Conservation (phyloP, 352 stramenopile genomes). For the Phytophthora agathidicida region DNA sequence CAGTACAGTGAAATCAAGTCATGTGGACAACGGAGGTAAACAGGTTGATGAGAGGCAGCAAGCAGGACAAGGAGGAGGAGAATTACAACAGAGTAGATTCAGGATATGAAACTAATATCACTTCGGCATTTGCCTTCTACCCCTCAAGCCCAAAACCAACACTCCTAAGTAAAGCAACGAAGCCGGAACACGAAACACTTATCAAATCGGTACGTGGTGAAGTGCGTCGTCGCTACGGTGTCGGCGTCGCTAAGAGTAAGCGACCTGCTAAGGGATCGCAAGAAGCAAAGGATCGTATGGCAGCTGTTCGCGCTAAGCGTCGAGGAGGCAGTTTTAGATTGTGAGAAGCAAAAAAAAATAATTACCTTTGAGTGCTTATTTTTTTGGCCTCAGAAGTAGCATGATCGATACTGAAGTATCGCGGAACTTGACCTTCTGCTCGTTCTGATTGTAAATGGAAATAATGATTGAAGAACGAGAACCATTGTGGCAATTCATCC, state of each 20-base stretch:
- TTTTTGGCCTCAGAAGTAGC: conserved; percentile 13
- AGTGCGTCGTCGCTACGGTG: conserved; percentile 4
- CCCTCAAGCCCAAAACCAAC: too few relatives aligned
- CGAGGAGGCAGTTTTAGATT: conserved; percentile 2
- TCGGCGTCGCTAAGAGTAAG: conserved; percentile 10
- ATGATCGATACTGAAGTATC: too few relatives aligned
- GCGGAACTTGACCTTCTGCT: conserved; percentile 8
- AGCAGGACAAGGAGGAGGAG: too few relatives aligned
- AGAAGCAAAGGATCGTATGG: conserved; percentile 11
- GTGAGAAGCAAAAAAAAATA: conserved; percentile 1
- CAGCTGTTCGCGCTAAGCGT: background rate
- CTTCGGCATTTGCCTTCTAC: too few relatives aligned
- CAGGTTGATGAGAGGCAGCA: too few relatives aligned
- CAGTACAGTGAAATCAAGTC: too few relatives aligned
- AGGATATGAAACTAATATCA: too few relatives aligned
- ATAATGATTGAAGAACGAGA: conserved; percentile 7
- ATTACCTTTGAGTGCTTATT: background rate
- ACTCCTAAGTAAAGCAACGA: conserved; percentile 10
- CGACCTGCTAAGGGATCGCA: background rate
- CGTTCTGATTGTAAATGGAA: conserved; percentile 21
- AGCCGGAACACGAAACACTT: conserved; percentile 9
- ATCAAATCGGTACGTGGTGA: conserved; percentile 6
- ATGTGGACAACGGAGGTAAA: too few relatives aligned
- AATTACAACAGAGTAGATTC: too few relatives aligned
- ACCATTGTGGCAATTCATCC: conserved; percentile 13